phyloP scores from a whole-genome alignment of 1,139 yeast genomes.

The Candida sanyaensis region DNA sequence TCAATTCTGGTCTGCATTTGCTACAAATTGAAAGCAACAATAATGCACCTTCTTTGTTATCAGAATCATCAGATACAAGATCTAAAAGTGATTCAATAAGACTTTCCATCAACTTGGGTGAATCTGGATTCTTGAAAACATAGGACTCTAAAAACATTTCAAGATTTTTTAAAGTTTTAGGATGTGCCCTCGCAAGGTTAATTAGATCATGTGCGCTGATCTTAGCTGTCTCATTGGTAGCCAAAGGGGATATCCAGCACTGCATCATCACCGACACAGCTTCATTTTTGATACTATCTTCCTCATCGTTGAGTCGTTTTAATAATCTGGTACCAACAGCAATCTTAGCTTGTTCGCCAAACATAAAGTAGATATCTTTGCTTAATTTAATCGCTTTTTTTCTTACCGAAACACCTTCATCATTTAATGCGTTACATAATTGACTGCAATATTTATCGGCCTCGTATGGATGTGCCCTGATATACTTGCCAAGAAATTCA shows the following conservation, averaged over 20 bases:
- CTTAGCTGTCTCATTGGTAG: background rate
- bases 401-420: conserved; percentile 66
- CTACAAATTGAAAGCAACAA: conserved; percentile 56
- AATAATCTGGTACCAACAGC: conserved; percentile 54
- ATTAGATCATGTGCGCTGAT: conserved; percentile 15
- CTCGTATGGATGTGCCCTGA: conserved; percentile 44
- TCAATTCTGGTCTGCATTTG: conserved; percentile 48
- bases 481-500: conserved; percentile 60
- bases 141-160: conserved; percentile 30
- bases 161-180: conserved; percentile 45
- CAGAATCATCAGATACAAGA: conserved; percentile 21
- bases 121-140: conserved; percentile 29
- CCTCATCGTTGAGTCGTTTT: conserved; percentile 67
- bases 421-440: conserved; percentile 52
- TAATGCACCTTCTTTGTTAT: conserved; percentile 34
- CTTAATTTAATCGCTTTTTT: conserved; percentile 60
- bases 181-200: conserved; percentile 32
- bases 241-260: conserved; percentile 39
- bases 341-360: conserved; percentile 33
- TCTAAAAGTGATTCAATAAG: conserved; percentile 20
- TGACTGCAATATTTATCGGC: conserved; percentile 51
- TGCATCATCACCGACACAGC: conserved; percentile 44
- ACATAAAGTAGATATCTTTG: conserved; percentile 44
- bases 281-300: conserved; percentile 52
- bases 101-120: background rate